Evolutionary conservation across 2,329 filamentous ascomycete species (phyloP).

Genomic region (Bipolaris oryzae): DNA sequence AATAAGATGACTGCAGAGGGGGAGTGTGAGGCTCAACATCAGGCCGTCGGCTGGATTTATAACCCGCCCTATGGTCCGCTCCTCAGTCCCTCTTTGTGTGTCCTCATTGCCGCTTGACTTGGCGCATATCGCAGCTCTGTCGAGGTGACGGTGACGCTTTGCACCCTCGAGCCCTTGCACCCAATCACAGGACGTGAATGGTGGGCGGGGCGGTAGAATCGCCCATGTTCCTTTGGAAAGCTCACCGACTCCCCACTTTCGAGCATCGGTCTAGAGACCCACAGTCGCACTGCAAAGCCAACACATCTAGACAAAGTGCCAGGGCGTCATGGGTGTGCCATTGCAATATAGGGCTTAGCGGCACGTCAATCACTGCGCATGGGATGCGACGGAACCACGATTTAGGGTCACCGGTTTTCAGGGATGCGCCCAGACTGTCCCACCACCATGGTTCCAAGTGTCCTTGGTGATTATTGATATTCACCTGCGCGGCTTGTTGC

Average conservation of each 20-base stretch:
- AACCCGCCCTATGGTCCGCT: conserved; percentile 10
- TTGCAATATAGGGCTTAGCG: conserved; percentile 30
- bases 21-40: conserved; percentile 36
- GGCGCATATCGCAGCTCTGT: conserved; percentile 33
- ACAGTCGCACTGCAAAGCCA: conserved; percentile 38
- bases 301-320: conserved; percentile 40
- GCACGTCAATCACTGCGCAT: conserved; percentile 27
- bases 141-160: conserved; percentile 36
- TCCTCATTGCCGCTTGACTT: conserved; percentile 26
- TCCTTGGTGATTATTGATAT: conserved; percentile 2
- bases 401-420: conserved; percentile 25
- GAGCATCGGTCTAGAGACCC: conserved; percentile 29
- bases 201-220: conserved; percentile 16
- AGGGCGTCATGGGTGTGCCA: conserved; percentile 25
- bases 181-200: conserved; percentile 26
- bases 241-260: conserved; percentile 42
- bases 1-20: conserved; percentile 19
- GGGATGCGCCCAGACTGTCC: conserved; percentile 3
- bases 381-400: conserved; percentile 31
- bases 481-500: background rate
- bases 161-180: background rate
- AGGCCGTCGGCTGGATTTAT: conserved; percentile 25
- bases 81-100: conserved; percentile 16
- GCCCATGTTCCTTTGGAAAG: conserved; percentile 22
- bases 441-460: background rate